phyloP scores from a whole-genome alignment of 345 rosid species.

The Abelmoschus esculentus region DNA sequence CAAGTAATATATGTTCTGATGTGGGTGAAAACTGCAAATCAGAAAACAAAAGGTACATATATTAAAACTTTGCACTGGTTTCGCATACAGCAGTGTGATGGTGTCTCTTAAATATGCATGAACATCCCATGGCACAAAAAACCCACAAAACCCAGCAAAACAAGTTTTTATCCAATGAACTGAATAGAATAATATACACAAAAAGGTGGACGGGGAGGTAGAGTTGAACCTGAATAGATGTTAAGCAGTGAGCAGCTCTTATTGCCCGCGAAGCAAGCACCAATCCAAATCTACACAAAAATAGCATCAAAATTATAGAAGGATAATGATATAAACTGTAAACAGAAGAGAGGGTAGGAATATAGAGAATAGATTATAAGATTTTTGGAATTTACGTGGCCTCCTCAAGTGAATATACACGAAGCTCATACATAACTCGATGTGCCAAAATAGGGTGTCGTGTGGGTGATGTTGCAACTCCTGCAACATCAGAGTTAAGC shows the following conservation, averaged over 20 bases:
- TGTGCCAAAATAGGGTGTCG: constrained; percentile 46
- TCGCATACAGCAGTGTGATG: not conserved
- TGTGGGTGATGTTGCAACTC: constrained; percentile 31
- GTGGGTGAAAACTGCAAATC: constrained; percentile 60
- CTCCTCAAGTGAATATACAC: constrained; percentile 54
- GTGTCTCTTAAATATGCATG: not conserved
- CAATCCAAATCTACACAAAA: constrained; percentile 40
- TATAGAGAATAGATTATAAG: constrained; percentile 6
- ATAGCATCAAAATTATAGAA: not conserved
- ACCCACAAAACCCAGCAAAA: not conserved
- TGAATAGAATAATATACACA: not conserved
- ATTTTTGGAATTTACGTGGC: constrained; percentile 36
- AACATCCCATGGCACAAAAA: not conserved
- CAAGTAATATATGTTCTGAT: constrained; percentile 58
- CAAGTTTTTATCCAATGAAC: not conserved
- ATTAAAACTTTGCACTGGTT: not conserved
- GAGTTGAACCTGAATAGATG: constrained; percentile 54
- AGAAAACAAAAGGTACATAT: not conserved
- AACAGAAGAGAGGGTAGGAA: not conserved
- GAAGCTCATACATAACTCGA: constrained; percentile 49
- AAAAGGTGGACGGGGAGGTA: not conserved
- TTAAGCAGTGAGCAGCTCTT: constrained; percentile 66
- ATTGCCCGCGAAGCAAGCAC: constrained; percentile 67
- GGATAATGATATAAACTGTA: not conserved
- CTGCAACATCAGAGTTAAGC: constrained; percentile 10